Percentiles rank a stretch among this genome's conserved stretches.
Conservation (phyloP, 768 basidiomycete genomes). For the Rhizopogon salebrosus region DNA sequence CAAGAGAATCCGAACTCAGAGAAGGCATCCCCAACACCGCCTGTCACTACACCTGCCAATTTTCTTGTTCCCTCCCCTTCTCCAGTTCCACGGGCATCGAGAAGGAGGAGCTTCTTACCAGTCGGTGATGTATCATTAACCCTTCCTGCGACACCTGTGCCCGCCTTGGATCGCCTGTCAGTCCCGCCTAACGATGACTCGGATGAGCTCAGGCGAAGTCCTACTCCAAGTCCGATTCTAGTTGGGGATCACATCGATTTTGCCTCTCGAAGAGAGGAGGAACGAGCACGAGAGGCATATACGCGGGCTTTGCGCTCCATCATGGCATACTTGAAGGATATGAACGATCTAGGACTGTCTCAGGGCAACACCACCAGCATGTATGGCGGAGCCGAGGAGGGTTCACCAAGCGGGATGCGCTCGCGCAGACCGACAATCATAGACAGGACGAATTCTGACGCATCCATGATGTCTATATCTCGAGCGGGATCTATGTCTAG, state of each 20-base stretch:
- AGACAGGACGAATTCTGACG: conserved; percentile 33
- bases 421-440: conserved; percentile 64
- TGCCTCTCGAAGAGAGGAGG: conserved; percentile 59
- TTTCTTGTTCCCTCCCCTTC: conserved; percentile 36
- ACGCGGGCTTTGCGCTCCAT: conserved; percentile 82
- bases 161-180: conserved; percentile 50
- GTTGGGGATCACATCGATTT: conserved; percentile 39
- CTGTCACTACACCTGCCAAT: conserved; percentile 10
- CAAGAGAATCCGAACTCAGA: conserved; percentile 15
- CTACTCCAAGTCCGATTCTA: conserved; percentile 40
- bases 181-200: conserved; percentile 34
- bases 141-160: conserved; percentile 58
- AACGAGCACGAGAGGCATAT: conserved; percentile 64
- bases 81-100: conserved; percentile 48
- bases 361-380: conserved; percentile 52
- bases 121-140: conserved; percentile 63
- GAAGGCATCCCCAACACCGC: neutral
- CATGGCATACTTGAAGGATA: conserved; percentile 93
- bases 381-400: conserved; percentile 50
- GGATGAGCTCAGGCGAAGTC: conserved; percentile 19
- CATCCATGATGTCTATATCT: conserved; percentile 47
- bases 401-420: conserved; percentile 32
- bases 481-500: conserved; percentile 44
- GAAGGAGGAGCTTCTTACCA: conserved; percentile 86
- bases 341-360: conserved; percentile 82